Base-by-base conservation (phyloP, 495 filamentous ascomycete genomes). In the Copromyces sp. region DNA sequence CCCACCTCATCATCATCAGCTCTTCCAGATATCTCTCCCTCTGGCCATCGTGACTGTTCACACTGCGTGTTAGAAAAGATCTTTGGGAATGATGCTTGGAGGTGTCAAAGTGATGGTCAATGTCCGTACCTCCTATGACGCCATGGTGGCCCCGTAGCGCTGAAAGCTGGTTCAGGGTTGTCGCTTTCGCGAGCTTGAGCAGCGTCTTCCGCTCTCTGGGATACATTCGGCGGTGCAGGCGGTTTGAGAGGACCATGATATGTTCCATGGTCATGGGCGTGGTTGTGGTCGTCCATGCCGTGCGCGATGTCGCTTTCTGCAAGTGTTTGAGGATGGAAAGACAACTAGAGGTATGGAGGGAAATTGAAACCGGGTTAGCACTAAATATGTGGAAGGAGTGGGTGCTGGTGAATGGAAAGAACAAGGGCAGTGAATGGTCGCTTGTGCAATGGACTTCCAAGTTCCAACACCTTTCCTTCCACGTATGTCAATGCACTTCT, bases 291-390 rank as follows among this genome's bases (percentile, higher is more conserved):
- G 24, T 24, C 24, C 24, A 24, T 24, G 24, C 24, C 1, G 24
- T 45, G n/a, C n/a, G n/a, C 3, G 2, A 47, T 47, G 0, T 20
- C 1, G n/a, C 1, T 47, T 47, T 20, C 9, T 24, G n/a, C 24
- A 1, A 24, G 24, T 24, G 24, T 47, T 47, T 3, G 44, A 12
- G 44, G 44, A 3, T 24, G 44, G 9, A 47, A 0, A 47, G n/a
- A 4, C 1, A n/a, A 47, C 1, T n/a, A 47, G 3, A 47, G 17
- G n/a, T n/a, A 47, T 20, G 44, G 24, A 9, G 3, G 24, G 44
- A 47, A 0, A 44, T 8, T 0, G 42, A 9, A 0, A 12, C n/a
- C n/a, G 0, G 9, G n/a, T n/a, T n/a, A 2, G 44, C n/a, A 24
- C 44, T 47, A 47, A 20, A 47, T 47, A 47, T 0, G 9, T 7